These are phyloP conservation scores for Xerocomus amazonicus DNA, from an alignment of 1,284 basidiomycete species.

Conservation along the genomic window DNA sequence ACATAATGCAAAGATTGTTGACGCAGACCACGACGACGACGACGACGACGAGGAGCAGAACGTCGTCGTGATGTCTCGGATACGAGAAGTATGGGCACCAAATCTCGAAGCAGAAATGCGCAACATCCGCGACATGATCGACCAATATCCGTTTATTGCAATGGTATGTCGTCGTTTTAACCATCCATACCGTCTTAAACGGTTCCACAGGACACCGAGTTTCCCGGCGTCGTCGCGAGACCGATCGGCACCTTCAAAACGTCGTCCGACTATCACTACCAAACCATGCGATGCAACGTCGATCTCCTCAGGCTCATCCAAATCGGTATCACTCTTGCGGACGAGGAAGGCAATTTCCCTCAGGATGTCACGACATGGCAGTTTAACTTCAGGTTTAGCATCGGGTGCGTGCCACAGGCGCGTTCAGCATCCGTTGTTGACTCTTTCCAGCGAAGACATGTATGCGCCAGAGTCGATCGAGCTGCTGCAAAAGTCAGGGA, in stretches of 20 bases:
- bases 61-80: conserved; percentile 52
- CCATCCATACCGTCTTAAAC: conserved; percentile 10
- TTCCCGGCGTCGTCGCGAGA: conserved; percentile 96
- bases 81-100: conserved; percentile 92
- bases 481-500: conserved; percentile 89
- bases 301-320: conserved; percentile 98
- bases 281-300: conserved; percentile 99
- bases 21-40: conserved; percentile 20
- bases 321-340: conserved; percentile 91
- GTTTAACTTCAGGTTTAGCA: conserved; percentile 96
- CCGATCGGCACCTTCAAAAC: conserved; percentile 97
- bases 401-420: conserved; percentile 57
- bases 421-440: background rate
- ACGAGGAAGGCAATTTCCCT: conserved; percentile 89
- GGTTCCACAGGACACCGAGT: conserved; percentile 86
- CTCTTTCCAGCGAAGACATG: conserved; percentile 64
- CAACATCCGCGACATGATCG: conserved; percentile 81
- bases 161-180: conserved; percentile 62
- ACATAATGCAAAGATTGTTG: conserved; percentile 22
- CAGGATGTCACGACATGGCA: conserved; percentile 95
- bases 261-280: conserved; percentile 98
- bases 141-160: conserved; percentile 90
- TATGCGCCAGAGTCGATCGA: conserved; percentile 97
- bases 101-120: conserved; percentile 94
- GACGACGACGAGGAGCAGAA: conserved; percentile 10